Evolutionary conservation across 1,284 basidiomycete genomes (phyloP), one percentile per base, ranked within the genome.

Genomic region (Volvariella surrecta): DNA sequence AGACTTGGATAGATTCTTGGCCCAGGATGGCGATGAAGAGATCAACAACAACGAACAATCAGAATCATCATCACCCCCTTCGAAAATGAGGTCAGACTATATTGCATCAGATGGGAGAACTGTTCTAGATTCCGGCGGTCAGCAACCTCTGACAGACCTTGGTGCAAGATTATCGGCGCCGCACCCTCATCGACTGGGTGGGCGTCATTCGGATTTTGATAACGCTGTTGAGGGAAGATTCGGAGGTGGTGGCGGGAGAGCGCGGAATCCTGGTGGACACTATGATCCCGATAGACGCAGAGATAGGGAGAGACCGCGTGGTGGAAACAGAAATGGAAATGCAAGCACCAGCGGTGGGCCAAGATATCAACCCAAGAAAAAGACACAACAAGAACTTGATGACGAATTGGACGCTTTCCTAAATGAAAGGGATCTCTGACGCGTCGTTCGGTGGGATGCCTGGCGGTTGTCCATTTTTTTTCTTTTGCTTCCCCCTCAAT

Each of bases 361-460:
- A n/a, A 60, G 45, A 50, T 59, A 59, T 43, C 67, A 72, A 35
- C 73, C 74, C 8, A 68, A 52, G 35, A 71, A 70, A 55, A 75
- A 76, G 57, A 83, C 76, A 0, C 76, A 76, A 54, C 73, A 82
- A 57, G 82, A 88, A 52, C 64, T 88, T 31, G 84, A 88, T 51
- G 83, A 80, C 40, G 84, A 88, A 53, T 61, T 88, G 40, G 84
- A 88, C 40, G 81, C 80, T 11, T 88, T 88, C 58, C 58, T 85
- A 49, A 72, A 71, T n/a, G 63, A 67, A 21, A 37, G 42, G 28
- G 18, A 11, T 42, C 40, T 13, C 32, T 19, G 34, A 37, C 30
- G n/a, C n/a, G n/a, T n/a, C n/a, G n/a, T n/a, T n/a, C n/a, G n/a
- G n/a, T n/a, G n/a, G n/a, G n/a, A n/a, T n/a, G n/a, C n/a, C n/a